Base-by-base conservation (phyloP, 768 basidiomycete species). In the Tricholoma furcatifolium region DNA sequence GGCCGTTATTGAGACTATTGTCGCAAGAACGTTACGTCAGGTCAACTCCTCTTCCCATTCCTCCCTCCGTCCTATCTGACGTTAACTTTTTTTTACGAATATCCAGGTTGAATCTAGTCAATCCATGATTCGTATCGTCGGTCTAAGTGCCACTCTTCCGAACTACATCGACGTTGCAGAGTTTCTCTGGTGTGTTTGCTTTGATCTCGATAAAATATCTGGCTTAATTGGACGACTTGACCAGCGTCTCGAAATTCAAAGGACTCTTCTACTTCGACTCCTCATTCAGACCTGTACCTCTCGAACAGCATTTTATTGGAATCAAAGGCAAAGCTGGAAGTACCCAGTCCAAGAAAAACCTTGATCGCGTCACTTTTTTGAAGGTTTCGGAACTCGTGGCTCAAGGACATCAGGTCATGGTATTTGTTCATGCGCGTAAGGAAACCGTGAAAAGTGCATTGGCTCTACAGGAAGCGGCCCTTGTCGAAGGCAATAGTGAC, bases 381-480 rank as follows among this genome's bases (percentile, higher is more conserved):
- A 98, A 96, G 71, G 93, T 98, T 17, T 80, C 87, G 3, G 88
- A 90, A 31, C 75, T 98, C 6, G 91, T 98, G 24, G 77, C 72
- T n/a, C 81, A 85, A 60, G 97, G 95, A 2, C 97, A 99, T 71
- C 97, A 98, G 68, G 93, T 97, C 55, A 98, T 99, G 95, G 95
- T 99, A 0, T 99, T 99, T 63, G 97, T 99, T 8, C 97, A 99
- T 68, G 93, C 97, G 12, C 82, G 97, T 27, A 98, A 97, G 72
- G 97, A 98, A 65, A 99, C 97, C 0, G 97, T 98, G 47, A 97
- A 96, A 65, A 83, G 91, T 1, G 95, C 95, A 0, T 73, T 84
- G 62, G 82, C 79, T 9, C 76, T 99, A 21, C 83, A 84, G 52
- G 97, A 98, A 55, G 76, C 86, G 51, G 85, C 92, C 3, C 57